Conservation (phyloP, 805 yeast species). For the Suhomyces pyralidae region DNA sequence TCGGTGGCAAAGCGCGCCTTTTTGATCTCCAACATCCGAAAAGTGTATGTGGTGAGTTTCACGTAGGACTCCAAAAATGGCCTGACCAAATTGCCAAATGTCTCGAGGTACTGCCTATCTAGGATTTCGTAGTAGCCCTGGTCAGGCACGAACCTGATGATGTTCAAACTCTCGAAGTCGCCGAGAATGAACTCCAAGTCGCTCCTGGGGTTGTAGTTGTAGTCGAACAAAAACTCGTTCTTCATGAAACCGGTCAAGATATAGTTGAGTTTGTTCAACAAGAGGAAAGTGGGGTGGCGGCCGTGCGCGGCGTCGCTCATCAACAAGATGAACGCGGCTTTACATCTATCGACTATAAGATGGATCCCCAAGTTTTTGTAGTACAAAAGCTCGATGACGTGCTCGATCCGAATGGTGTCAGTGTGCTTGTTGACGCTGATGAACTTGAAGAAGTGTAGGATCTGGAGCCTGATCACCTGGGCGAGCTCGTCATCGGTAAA, state of each 20-base stretch:
- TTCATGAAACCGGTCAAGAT: conserved; percentile 39
- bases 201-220: conserved; percentile 31
- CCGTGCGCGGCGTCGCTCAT: conserved; percentile 4
- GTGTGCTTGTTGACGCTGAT: conserved; percentile 20
- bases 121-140: conserved; percentile 14
- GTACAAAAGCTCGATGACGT: conserved; percentile 53
- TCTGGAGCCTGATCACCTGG: conserved; percentile 22
- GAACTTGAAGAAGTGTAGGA: conserved; percentile 26
- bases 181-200: conserved; percentile 27
- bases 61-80: conserved; percentile 36
- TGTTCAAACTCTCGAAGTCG: conserved; percentile 15
- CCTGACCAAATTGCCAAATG: conserved; percentile 27
- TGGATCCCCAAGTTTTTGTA: conserved; percentile 58
- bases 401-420: conserved; percentile 36
- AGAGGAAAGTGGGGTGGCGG: conserved; percentile 6
- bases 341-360: conserved; percentile 50
- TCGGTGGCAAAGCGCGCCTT: conserved; percentile 11
- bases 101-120: conserved; percentile 21
- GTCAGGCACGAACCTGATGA: conserved; percentile 8
- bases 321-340: conserved; percentile 34
- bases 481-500: conserved; percentile 22
- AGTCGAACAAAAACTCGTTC: conserved; percentile 42
- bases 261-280: conserved; percentile 26
- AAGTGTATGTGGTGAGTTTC: conserved; percentile 20
- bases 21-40: conserved; percentile 14